Percentiles rank a stretch among this genome's conserved stretches.
These are phyloP conservation scores for Calonectria honghensis DNA, from an alignment of 2,329 filamentous ascomycete genomes.

Conservation along the genomic window DNA sequence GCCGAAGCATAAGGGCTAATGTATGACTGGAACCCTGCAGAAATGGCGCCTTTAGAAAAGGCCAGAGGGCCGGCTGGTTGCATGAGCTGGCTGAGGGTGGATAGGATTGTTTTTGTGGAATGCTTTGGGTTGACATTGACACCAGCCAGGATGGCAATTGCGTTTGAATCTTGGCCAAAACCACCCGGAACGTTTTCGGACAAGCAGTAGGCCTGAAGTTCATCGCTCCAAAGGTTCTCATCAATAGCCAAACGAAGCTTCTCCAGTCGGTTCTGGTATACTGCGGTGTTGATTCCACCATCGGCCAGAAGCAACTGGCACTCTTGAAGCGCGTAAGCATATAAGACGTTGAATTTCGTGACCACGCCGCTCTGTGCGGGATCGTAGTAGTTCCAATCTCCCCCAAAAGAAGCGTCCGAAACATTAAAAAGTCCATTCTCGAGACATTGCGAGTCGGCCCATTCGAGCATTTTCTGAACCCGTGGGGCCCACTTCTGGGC, in stretches of 20 bases:
- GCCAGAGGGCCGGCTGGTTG: constrained; percentile 13
- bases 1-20: constrained; percentile 56
- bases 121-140: constrained; percentile 38
- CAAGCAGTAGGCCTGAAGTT: constrained; percentile 39
- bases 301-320: constrained; percentile 44
- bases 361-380: constrained; percentile 54
- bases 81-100: constrained; percentile 23
- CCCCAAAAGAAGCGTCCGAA: constrained; percentile 53
- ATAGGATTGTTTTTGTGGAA: constrained; percentile 4
- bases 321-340: constrained; percentile 58
- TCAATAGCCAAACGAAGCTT: constrained; percentile 53
- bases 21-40: constrained; percentile 41
- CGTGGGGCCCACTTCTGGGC: constrained; percentile 54
- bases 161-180: constrained; percentile 58
- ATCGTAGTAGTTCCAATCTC: constrained; percentile 62
- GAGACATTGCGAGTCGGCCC: constrained; percentile 49
- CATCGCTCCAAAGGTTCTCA: constrained; percentile 48
- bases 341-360: constrained; percentile 58
- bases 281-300: constrained; percentile 45
- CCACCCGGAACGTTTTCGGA: constrained; percentile 47
- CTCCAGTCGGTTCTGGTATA: constrained; percentile 53
- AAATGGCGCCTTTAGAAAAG: constrained; percentile 20
- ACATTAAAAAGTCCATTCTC: constrained; percentile 54
- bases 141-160: constrained; percentile 57
- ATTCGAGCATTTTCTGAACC: constrained; percentile 58